These are phyloP conservation scores for Lasiodiplodia hormozganensis DNA, from an alignment of 2,329 filamentous ascomycete genomes.

Conservation along the genomic window DNA sequence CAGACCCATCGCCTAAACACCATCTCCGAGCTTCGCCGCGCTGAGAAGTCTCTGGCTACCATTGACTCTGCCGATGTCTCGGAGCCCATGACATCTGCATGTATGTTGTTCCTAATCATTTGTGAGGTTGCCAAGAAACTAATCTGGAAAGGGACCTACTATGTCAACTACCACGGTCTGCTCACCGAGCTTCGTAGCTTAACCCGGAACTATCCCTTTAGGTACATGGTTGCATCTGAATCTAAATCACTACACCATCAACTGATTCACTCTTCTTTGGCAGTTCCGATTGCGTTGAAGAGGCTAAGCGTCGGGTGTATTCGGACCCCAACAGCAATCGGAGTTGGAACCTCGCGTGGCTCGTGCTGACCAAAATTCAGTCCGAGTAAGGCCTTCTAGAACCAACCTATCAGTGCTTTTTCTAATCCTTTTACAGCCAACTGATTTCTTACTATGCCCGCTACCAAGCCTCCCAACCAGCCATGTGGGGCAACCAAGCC, in stretches of 20 bases:
- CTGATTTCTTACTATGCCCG: slow-evolving; percentile 68
- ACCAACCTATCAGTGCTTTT: neutral
- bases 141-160: slow-evolving; percentile 59
- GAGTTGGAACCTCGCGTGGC: slow-evolving; percentile 80
- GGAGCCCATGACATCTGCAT: slow-evolving; percentile 73
- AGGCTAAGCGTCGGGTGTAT: slow-evolving; percentile 69
- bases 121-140: neutral
- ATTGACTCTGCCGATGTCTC: slow-evolving; percentile 66
- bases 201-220: slow-evolving; percentile 71
- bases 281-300: slow-evolving; percentile 66
- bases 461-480: slow-evolving; percentile 65
- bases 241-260: neutral
- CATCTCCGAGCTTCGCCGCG: slow-evolving; percentile 72
- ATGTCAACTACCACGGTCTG: slow-evolving; percentile 73
- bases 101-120: slow-evolving; percentile 41
- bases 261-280: neutral
- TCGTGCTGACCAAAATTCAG: slow-evolving; percentile 70
- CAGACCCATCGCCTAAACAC: slow-evolving; percentile 75
- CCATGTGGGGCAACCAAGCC: slow-evolving; percentile 72
- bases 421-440: slow-evolving; percentile 51
- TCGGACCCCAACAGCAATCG: slow-evolving; percentile 69
- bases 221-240: slow-evolving; percentile 31
- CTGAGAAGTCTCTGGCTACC: slow-evolving; percentile 69
- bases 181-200: slow-evolving; percentile 73
- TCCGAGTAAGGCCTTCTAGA: slow-evolving; percentile 60